Base-by-base conservation (phyloP, 805 yeast genomes). In the Starmerella stigmatis region DNA sequence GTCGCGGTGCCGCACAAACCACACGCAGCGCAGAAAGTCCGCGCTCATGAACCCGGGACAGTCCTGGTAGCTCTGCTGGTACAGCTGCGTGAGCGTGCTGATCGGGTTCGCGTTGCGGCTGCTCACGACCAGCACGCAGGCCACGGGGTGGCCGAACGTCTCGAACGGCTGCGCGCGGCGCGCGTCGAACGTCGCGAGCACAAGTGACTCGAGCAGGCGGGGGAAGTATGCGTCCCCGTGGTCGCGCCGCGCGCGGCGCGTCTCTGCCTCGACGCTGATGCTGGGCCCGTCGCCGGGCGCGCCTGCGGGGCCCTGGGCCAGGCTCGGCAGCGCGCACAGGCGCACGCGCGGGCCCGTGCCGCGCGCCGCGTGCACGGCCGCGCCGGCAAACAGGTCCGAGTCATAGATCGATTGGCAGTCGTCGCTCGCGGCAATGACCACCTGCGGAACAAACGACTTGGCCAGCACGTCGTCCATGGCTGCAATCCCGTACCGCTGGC, bases 131-230 rank as follows among this genome's bases (percentile, higher is more conserved):
- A 86, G 70, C 12, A 89, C 59, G 33, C 86, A 81, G 2, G 84
- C 72, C 2, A 86, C 74, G 0, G 96, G 96, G 59, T 88, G 96
- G 53, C 82, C 79, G 60, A 86, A 78, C 5, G 86, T 79, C 61
- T 89, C 96, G 59, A 83, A 85, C 2, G 89, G 78, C 30, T 33
- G 44, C 6, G 42, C 41, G 16, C 41, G 12, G 12, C 25, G 9
- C 17, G 50, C 46, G 16, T 3, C 37, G 9, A 46, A 23, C 19
- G 50, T 46, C 19, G 35, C 33, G 17, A n/a, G 20, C 13, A 38
- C 44, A 26, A 43, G 28, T 28, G 40, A 10, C 32, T 28, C 31
- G 13, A 35, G 35, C 9, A 37, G 25, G 12, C 12, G 9, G 17
- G 26, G 23, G 35, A 31, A 35, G 30, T 33, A 29, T n/a, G 17